phyloP scores from a whole-genome alignment of 1,284 basidiomycete species.

The Papiliotrema nemorosa region DNA sequence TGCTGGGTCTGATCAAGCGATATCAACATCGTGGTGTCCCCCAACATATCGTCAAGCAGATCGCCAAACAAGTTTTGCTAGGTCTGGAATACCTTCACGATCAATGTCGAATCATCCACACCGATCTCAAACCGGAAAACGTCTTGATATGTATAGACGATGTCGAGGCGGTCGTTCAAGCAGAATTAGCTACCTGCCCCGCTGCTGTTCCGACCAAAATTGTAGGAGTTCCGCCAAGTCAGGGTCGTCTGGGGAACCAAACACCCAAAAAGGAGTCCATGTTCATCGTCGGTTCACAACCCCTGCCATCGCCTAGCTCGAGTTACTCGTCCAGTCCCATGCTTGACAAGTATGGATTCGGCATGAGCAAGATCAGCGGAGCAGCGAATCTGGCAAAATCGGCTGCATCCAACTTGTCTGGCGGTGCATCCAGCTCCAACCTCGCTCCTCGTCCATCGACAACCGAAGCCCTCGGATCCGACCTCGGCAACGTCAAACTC shows the following conservation, averaged over 20 bases:
- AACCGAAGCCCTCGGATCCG: conserved; percentile 55
- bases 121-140: conserved; percentile 97
- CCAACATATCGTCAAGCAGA: conserved; percentile 89
- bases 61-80: conserved; percentile 92
- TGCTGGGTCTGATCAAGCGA: conserved; percentile 95
- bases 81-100: conserved; percentile 97
- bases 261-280: conserved; percentile 83
- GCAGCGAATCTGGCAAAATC: conserved; percentile 17
- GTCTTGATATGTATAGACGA: conserved; percentile 97
- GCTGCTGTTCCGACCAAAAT: conserved; percentile 69
- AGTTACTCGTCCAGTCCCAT: conserved; percentile 71
- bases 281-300: conserved; percentile 92
- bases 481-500: conserved; percentile 65
- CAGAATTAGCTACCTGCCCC: conserved; percentile 65
- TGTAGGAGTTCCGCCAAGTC: conserved; percentile 91
- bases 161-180: conserved; percentile 87
- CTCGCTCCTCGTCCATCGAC: conserved; percentile 48
- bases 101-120: conserved; percentile 92
- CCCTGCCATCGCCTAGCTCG: conserved; percentile 73
- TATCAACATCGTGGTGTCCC: conserved; percentile 83
- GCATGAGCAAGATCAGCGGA: conserved; percentile 68
- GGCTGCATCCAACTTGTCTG: conserved; percentile 2
- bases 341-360: conserved; percentile 88
- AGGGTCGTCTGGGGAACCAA: conserved; percentile 94
- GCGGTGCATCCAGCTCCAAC: conserved; percentile 10